Evolutionary conservation across 164 flowering plant species (phyloP).

Genomic region (Magnolia officinalis): DNA sequence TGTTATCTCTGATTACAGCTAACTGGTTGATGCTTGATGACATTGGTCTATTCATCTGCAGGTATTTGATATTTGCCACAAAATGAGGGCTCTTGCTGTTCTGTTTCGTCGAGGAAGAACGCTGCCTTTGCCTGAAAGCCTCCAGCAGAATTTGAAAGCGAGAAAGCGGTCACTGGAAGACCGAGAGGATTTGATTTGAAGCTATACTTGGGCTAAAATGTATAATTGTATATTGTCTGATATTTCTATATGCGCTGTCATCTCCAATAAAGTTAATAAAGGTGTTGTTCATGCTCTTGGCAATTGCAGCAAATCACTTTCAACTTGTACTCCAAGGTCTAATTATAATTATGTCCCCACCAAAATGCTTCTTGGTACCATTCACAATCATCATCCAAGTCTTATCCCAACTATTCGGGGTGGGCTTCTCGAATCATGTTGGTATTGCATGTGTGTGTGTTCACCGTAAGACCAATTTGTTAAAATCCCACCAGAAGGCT

Average conservation of each 20-base stretch:
- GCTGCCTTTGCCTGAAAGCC: constrained; percentile 86
- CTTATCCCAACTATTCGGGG: too few relatives aligned
- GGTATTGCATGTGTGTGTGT: too few relatives aligned
- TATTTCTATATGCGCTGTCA: neutral
- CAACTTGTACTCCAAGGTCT: too few relatives aligned
- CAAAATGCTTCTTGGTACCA: too few relatives aligned
- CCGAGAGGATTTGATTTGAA: constrained; percentile 49
- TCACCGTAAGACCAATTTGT: too few relatives aligned
- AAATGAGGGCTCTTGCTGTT: constrained; percentile 86
- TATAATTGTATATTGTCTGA: neutral
- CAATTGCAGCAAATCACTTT: too few relatives aligned
- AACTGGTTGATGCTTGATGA: neutral
- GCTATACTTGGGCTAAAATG: neutral
- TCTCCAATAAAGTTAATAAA: too few relatives aligned
- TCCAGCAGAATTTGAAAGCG: constrained; percentile 70
- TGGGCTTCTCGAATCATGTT: too few relatives aligned
- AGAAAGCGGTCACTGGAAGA: constrained; percentile 91
- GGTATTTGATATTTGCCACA: constrained; percentile 91
- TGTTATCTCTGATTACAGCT: neutral
- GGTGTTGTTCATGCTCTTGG: too few relatives aligned
- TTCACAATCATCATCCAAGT: too few relatives aligned
- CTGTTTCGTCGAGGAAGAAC: constrained; percentile 81
- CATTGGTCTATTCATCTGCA: constrained; percentile 19
- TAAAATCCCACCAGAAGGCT: too few relatives aligned
- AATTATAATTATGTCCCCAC: too few relatives aligned